These are phyloP conservation scores for Dioscorea cayenensis DNA, from an alignment of 116 monocot genomes.

Conservation along the genomic window DNA sequence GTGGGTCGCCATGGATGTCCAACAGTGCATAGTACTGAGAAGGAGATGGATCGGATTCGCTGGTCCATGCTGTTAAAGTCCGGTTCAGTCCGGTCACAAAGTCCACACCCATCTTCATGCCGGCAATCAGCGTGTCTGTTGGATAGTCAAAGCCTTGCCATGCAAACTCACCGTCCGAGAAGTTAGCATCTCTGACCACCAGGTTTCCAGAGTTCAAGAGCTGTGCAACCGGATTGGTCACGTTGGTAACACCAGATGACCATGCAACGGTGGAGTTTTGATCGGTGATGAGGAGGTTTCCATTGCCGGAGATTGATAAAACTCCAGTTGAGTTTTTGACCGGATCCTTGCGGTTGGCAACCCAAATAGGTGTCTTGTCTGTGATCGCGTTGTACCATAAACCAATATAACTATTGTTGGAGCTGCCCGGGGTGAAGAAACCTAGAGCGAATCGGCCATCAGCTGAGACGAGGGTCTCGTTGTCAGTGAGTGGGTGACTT, in stretches of 20 bases:
- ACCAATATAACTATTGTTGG: background rate
- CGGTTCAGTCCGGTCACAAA: slow-evolving; percentile 8
- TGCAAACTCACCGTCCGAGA: background rate
- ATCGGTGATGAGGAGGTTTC: slow-evolving; percentile 1
- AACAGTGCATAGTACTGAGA: background rate
- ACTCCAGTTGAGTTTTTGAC: background rate
- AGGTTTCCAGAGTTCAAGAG: slow-evolving; percentile 24
- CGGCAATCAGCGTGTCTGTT: slow-evolving; percentile 36
- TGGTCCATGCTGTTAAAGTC: slow-evolving; percentile 19
- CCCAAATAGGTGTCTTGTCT: background rate
- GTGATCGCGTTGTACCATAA: background rate
- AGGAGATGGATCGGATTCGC: slow-evolving; percentile 11
- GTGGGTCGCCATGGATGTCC: slow-evolving; percentile 11
- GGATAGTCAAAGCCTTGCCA: slow-evolving; percentile 57
- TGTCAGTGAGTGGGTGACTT: background rate
- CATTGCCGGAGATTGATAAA: background rate
- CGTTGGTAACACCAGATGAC: background rate
- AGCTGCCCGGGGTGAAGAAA: background rate
- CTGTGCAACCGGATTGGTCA: slow-evolving; percentile 1
- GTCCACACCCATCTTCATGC: slow-evolving; percentile 38
- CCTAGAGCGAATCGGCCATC: background rate
- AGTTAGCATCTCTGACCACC: slow-evolving; percentile 8
- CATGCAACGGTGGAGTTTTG: background rate
- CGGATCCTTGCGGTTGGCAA: background rate
- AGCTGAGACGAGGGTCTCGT: background rate